Percentiles rank a stretch among this genome's conserved stretches.
Conservation (phyloP, 1,284 basidiomycete species). For the Agroathelia rolfsii region DNA sequence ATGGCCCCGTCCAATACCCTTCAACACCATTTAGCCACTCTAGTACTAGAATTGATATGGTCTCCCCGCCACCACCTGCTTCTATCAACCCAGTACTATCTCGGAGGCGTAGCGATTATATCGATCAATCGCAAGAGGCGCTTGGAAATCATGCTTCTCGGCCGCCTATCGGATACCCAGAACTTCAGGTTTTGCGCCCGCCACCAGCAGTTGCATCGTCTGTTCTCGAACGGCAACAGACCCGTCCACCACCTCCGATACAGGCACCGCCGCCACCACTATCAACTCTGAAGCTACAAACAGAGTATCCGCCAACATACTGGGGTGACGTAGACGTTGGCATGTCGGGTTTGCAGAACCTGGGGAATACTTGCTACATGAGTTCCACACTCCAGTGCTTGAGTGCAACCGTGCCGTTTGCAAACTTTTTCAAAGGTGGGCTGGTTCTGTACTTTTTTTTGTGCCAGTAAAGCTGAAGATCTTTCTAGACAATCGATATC, state of each 20-base stretch:
- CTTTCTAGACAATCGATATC: constrained; percentile 73
- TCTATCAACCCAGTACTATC: constrained; percentile 70
- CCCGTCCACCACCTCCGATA: constrained; percentile 40
- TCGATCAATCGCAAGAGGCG: constrained; percentile 69
- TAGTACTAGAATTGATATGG: constrained; percentile 23
- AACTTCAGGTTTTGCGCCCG: constrained; percentile 60
- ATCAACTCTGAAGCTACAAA: constrained; percentile 43
- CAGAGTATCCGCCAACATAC: constrained; percentile 68
- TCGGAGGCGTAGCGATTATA: constrained; percentile 68
- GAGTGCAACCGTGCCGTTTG: constrained; percentile 84
- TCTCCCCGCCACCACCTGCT: constrained; percentile 66
- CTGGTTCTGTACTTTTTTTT: constrained; percentile 4
- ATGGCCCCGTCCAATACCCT: constrained; percentile 31
- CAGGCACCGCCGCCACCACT: constrained; percentile 21
- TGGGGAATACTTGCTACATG: constrained; percentile 99
- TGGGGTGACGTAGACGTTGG: constrained; percentile 77
- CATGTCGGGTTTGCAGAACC: constrained; percentile 84
- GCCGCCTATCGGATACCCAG: constrained; percentile 72
- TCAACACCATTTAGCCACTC: constrained; percentile 18
- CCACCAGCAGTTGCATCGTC: constrained; percentile 68
- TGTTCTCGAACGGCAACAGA: constrained; percentile 58
- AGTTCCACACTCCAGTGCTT: constrained; percentile 96
- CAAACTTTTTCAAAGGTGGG: constrained; percentile 80
- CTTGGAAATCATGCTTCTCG: constrained; percentile 33
- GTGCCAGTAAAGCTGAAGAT: constrained; percentile 5